Evolutionary conservation across 1,284 basidiomycete species (phyloP), one percentile per base, ranked within the genome.

Genomic region (Apiotrichum brassicae): DNA sequence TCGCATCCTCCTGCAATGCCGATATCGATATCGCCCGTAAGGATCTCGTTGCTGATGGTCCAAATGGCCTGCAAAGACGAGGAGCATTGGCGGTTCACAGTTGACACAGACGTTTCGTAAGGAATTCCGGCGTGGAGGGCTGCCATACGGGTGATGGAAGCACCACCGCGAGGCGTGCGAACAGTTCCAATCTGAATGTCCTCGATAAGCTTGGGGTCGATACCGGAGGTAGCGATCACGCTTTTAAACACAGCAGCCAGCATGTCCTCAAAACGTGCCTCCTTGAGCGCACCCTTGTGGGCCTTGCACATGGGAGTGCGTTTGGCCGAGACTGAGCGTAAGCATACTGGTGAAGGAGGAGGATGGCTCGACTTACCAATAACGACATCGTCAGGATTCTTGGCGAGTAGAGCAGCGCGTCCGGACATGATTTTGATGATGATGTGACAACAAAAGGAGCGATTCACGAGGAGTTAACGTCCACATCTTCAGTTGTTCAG

Each of bases 1-100:
- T 94, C 89, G 18, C 86, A 79, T 11, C 90, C 90, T 30, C 88
- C 72, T 3, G 89, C 89, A 8, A 93, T 77, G 3, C 89, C 90
- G 56, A 91, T 77, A 48, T 90, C 82, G 53, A 91, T 90, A 66
- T 93, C 86, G 24, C 87, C 86, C 11, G 78, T 78, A 24, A 81
- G 78, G 53, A 93, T 85, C 65, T 87, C 82, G 71, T 91, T 92
- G 22, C 86, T 80, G 53, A 93, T 83, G 35, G 79, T 48, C 54
- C 54, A 51, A 34, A 51, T 51, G 12, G 88, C 84, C 37, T 86
- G 82, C 40, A 97, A 78, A 49, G 90, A 89, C 23, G 85, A 87
- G 3, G 88, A 91, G 75, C 92, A 97, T 68, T 92, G 89, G 38
- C 93, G 78, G 77, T 97, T 95, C 55, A 93, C 78, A 13, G 90